Conservation (phyloP, 331 rosid species). For the Cydonia oblonga region DNA sequence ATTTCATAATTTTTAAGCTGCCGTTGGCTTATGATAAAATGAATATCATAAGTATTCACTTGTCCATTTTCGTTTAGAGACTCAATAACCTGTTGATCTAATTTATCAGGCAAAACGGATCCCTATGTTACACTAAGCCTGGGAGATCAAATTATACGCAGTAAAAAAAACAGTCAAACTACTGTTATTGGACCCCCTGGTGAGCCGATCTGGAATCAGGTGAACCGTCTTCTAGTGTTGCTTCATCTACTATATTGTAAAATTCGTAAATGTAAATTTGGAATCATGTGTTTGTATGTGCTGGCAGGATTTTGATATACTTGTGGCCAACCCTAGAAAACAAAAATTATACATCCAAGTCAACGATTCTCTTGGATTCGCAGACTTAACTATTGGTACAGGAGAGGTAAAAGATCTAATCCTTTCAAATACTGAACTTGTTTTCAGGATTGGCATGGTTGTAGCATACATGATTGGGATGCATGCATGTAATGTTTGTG, state of each 20-base stretch:
- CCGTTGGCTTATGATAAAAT: not conserved
- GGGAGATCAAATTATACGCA: conserved; percentile 74
- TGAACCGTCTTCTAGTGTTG: conserved; percentile 17
- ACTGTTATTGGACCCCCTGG: conserved; percentile 95
- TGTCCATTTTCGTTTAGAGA: not conserved
- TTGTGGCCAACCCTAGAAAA: conserved; percentile 74
- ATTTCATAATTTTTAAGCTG: not conserved
- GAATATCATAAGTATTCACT: not conserved
- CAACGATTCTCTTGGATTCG: conserved; percentile 81
- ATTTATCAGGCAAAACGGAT: conserved; percentile 79
- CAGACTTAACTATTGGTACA: conserved; percentile 65
- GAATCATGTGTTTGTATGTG: conserved; percentile 11
- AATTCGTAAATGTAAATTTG: not conserved
- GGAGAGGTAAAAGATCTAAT: conserved; percentile 59
- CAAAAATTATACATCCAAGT: conserved; percentile 77
- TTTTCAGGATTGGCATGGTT: not conserved
- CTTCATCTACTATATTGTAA: not conserved
- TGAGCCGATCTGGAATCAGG: conserved; percentile 99
- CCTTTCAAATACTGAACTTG: not conserved
- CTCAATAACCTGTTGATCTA: not conserved
- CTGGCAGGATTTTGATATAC: conserved; percentile 89
- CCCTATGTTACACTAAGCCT: conserved; percentile 77
- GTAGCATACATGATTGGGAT: not conserved
- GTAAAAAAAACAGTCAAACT: conserved; percentile 97
- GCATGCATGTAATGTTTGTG: not conserved